Evolutionary conservation across 345 rosid species (phyloP).

Genomic region (Gossypioides kirkii): DNA sequence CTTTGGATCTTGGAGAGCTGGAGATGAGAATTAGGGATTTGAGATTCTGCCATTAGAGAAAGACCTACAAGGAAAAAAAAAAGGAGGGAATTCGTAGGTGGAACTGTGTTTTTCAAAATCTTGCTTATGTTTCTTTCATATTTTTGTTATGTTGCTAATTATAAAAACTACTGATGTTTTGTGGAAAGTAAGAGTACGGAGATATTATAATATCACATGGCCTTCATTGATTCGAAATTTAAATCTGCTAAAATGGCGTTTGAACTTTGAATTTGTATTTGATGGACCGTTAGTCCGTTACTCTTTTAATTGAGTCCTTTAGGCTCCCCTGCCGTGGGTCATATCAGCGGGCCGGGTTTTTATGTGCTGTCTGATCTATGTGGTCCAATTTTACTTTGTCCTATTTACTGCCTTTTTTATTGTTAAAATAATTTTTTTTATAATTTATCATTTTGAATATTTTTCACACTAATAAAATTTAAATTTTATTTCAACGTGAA

Average conservation of each 20-base stretch:
- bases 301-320: neutral
- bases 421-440: too few relatives aligned
- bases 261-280: neutral
- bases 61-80: neutral
- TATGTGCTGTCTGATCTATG: neutral
- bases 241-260: slow-evolving; percentile 12
- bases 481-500: too few relatives aligned
- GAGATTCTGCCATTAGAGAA: neutral
- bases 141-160: neutral
- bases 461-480: too few relatives aligned
- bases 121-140: neutral
- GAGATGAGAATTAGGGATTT: neutral
- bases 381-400: neutral
- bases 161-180: neutral
- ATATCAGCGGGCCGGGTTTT: neutral
- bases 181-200: neutral
- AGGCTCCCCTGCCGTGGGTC: neutral
- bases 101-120: neutral
- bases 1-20: neutral
- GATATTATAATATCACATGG: neutral
- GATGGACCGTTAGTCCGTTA: slow-evolving; percentile 3
- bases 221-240: slow-evolving; percentile 17
- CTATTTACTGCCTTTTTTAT: too few relatives aligned
- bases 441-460: too few relatives aligned
- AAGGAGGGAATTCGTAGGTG: neutral